Percentiles rank a stretch among this genome's conserved stretches.
Evolutionary conservation across 495 filamentous ascomycete genomes (phyloP).

Genomic region (Pseudomonodictys pantanalensis): DNA sequence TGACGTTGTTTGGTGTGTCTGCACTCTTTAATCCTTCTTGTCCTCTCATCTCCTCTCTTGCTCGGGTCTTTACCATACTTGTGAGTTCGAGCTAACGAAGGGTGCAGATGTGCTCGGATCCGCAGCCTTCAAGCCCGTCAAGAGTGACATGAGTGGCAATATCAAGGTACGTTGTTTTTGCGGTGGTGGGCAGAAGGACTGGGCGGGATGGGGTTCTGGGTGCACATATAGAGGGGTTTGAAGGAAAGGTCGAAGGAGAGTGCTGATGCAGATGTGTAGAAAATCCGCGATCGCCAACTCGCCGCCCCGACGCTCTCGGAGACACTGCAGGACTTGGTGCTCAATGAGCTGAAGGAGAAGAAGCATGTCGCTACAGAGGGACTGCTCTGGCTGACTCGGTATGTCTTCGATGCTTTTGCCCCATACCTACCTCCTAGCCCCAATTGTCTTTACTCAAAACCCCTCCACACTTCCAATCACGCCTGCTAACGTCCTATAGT

Average conservation of each 20-base stretch:
- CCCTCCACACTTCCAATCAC: not conserved
- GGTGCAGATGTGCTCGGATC: slow-evolving; percentile 73
- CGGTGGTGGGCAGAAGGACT: not conserved
- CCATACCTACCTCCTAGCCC: slow-evolving; percentile 13
- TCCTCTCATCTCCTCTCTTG: not conserved
- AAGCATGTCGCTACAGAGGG: slow-evolving; percentile 85
- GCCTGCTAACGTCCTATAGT: slow-evolving; percentile 45
- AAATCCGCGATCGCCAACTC: slow-evolving; percentile 81
- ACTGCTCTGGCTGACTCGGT: slow-evolving; percentile 89
- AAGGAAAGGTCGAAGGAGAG: not conserved
- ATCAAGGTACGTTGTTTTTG: slow-evolving; percentile 66
- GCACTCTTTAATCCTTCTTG: not conserved
- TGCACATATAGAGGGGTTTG: not conserved
- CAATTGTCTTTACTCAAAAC: not conserved
- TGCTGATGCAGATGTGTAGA: slow-evolving; percentile 53
- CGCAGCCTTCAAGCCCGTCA: slow-evolving; percentile 79
- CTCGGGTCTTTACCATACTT: not conserved
- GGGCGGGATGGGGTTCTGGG: not conserved
- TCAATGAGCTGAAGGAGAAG: slow-evolving; percentile 82
- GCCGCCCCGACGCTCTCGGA: slow-evolving; percentile 71
- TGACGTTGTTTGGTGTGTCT: slow-evolving; percentile 76
- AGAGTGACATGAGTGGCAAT: slow-evolving; percentile 87
- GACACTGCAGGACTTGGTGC: slow-evolving; percentile 77
- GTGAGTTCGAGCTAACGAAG: not conserved
- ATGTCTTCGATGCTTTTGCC: too few species aligned